Base-by-base conservation (phyloP, 2,329 filamentous ascomycete species). In the Huntiella abstrusa region DNA sequence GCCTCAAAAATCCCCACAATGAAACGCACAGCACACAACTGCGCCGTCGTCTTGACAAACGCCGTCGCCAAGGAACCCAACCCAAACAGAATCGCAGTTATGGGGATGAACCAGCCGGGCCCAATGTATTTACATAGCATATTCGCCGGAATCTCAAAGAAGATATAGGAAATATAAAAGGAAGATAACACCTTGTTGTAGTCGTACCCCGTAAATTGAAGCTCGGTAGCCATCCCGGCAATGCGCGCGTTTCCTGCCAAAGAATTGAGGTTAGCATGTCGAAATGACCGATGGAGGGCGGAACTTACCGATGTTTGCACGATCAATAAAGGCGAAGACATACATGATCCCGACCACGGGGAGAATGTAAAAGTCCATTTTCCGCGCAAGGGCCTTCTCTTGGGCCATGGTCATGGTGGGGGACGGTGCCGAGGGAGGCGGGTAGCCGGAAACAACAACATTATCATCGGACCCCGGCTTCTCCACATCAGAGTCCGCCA, bases 151-250 rank as follows among this genome's bases (percentile, higher is more conserved):
- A 85, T 78, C 57, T 83, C 74, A 52, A 80, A 81, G 41, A 83
- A 19, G 53, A 83, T 82, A 59, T 85, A 85, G 5, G 73, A 73
- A 56, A 85, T 67, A 59, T 80, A 84, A 61, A 84, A 84, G 52
- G 76, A 57, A 10, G 77, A 77, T 3, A 85, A 65, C 2, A 83
- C 64, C 19, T 62, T 60, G 55, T 84, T 85, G 63, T 83, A 85
- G 55, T 82, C 77, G 55, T 80, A 75, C 19, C 69, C 69, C 10
- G 56, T 59, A 47, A 84, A 59, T 0, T 62, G 56, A 1, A 84
- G 66, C 45, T 82, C 78, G 33, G 62, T 65, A 47, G 79, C 73
- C 15, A 83, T 62, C 0, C 77, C 77, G 3, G 77, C 77, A 13
- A 83, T 62, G 51, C 68, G 70, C 2, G 77, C 78, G 57, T 83